Evolutionary conservation across 2,329 filamentous ascomycete genomes (phyloP).

Genomic region (Thielaviopsis musarum): DNA sequence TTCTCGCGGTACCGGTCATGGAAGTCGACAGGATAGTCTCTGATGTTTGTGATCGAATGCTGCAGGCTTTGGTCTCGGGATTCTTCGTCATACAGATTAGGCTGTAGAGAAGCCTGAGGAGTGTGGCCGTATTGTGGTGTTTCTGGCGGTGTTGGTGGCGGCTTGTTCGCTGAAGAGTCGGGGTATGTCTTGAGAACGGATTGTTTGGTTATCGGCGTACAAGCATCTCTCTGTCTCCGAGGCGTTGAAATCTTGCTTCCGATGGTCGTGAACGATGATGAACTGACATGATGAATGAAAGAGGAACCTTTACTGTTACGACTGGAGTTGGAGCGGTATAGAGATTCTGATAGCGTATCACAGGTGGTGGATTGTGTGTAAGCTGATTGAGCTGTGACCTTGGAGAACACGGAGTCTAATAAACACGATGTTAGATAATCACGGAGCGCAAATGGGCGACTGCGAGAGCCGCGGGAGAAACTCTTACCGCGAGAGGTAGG

Average conservation of each 20-base stretch:
- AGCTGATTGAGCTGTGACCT: slow-evolving; percentile 2
- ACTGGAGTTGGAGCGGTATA: neutral
- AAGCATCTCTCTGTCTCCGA: slow-evolving; percentile 13
- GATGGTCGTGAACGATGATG: slow-evolving; percentile 26
- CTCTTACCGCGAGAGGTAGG: neutral
- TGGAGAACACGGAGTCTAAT: slow-evolving; percentile 10
- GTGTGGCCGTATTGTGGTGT: slow-evolving; percentile 4
- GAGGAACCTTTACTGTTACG: slow-evolving; percentile 17
- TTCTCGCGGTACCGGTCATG: neutral
- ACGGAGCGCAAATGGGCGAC: too few relatives aligned
- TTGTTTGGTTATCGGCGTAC: neutral
- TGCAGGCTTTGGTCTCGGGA: neutral
- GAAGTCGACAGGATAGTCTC: slow-evolving; percentile 8
- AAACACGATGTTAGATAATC: neutral
- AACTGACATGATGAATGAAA: slow-evolving; percentile 24
- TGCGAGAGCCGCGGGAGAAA: neutral
- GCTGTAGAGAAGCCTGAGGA: neutral
- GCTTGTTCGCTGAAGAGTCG: neutral
- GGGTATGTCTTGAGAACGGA: neutral
- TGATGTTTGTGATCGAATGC: neutral
- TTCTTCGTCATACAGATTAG: neutral
- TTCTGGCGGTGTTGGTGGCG: slow-evolving; percentile 8
- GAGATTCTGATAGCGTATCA: slow-evolving; percentile 1
- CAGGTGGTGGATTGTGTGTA: slow-evolving; percentile 8
- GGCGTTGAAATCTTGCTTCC: slow-evolving; percentile 23